Percentiles rank a stretch among this genome's conserved stretches.
phyloP scores from a whole-genome alignment of 768 basidiomycete genomes.

The Astraeus odoratus region DNA sequence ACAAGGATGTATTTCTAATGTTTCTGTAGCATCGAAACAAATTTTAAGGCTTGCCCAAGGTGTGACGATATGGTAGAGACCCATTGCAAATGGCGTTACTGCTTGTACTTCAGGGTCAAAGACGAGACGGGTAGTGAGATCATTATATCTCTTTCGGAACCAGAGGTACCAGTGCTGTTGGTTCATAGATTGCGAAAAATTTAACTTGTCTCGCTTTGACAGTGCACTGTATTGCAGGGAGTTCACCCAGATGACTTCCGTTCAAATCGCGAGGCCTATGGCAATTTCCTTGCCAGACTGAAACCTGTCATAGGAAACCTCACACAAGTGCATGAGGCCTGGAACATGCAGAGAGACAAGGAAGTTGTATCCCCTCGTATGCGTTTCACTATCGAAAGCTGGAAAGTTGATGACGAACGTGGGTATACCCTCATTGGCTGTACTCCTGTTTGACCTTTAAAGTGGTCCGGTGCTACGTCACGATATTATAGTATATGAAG shows the following conservation, averaged over 20 bases:
- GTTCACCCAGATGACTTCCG: slow-evolving; percentile 38
- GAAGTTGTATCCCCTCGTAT: slow-evolving; percentile 20
- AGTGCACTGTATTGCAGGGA: slow-evolving; percentile 42
- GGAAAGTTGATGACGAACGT: slow-evolving; percentile 15
- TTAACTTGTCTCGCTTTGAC: slow-evolving; percentile 12
- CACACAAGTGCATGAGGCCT: slow-evolving; percentile 31
- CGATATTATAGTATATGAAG: no score
- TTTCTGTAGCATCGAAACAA: slow-evolving; percentile 36
- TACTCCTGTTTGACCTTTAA: slow-evolving; percentile 2
- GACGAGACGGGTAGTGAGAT: slow-evolving; percentile 41
- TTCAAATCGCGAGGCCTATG: slow-evolving; percentile 32
- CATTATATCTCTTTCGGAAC: slow-evolving; percentile 41
- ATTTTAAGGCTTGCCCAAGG: slow-evolving; percentile 37
- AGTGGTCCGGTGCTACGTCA: no score
- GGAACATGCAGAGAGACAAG: slow-evolving; percentile 14
- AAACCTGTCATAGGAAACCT: slow-evolving; percentile 43
- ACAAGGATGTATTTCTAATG: background rate
- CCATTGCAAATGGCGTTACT: slow-evolving; percentile 41
- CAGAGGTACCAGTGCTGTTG: slow-evolving; percentile 30
- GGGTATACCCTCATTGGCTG: slow-evolving; percentile 21
- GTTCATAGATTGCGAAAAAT: background rate
- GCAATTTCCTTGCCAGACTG: slow-evolving; percentile 35
- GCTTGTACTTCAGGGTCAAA: slow-evolving; percentile 44
- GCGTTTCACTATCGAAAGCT: slow-evolving; percentile 26
- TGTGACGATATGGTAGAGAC: slow-evolving; percentile 51